These are phyloP conservation scores for Calonectria multiphialidica DNA, from an alignment of 2,329 filamentous ascomycete genomes.

Conservation along the genomic window DNA sequence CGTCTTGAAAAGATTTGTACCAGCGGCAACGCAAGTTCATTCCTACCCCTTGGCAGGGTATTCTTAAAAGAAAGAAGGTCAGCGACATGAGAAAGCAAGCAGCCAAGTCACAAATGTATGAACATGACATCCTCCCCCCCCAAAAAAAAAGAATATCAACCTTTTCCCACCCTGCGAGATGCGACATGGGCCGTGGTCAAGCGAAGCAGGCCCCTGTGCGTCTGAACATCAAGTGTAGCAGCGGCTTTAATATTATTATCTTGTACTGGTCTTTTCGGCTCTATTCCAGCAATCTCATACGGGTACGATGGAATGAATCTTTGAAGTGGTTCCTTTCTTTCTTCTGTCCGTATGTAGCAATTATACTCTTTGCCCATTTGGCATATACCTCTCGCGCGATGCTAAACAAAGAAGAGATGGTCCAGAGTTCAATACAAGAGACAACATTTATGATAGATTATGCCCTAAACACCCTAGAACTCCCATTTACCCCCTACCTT, in stretches of 20 bases:
- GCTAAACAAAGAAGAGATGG: not conserved
- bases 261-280: not conserved
- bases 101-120: constrained; percentile 10
- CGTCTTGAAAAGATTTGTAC: constrained; percentile 39
- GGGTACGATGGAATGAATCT: not conserved
- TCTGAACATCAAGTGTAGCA: not conserved
- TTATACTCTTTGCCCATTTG: not conserved
- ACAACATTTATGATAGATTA: constrained; percentile 19
- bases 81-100: not conserved
- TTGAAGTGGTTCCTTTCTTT: not conserved
- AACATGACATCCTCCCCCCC: not conserved
- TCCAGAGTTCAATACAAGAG: constrained; percentile 7
- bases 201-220: not conserved
- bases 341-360: not conserved
- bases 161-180: not conserved
- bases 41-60: constrained; percentile 5
- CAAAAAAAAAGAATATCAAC: no score
- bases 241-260: constrained; percentile 4
- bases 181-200: not conserved
- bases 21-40: constrained; percentile 27
- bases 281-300: not conserved
- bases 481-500: constrained; percentile 16
- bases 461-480: constrained; percentile 25
- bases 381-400: not conserved
- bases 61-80: not conserved